Evolutionary conservation across 768 basidiomycete species (phyloP).

Genomic region (Amanita phalloides): DNA sequence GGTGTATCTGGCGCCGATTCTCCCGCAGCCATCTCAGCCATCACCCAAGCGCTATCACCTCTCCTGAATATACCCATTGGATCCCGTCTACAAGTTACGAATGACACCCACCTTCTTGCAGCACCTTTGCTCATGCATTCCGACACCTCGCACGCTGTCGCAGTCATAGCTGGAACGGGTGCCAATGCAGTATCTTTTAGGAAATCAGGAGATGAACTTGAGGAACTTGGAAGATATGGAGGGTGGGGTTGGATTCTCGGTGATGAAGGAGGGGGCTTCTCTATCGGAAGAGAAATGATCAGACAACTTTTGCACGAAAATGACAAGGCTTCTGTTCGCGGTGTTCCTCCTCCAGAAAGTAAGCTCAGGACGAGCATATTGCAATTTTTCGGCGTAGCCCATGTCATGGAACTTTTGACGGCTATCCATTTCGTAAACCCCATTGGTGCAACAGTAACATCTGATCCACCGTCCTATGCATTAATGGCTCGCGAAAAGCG

Average conservation of each 20-base stretch:
- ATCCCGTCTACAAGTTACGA: constrained; percentile 49
- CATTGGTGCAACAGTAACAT: constrained; percentile 10
- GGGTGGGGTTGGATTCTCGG: constrained; percentile 84
- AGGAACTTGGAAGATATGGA: constrained; percentile 60
- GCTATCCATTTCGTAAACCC: constrained; percentile 58
- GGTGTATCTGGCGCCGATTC: constrained; percentile 80
- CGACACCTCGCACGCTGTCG: constrained; percentile 53
- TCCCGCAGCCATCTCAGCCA: constrained; percentile 42
- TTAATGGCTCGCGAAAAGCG: constrained; percentile 53
- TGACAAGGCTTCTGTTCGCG: constrained; percentile 37
- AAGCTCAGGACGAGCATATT: constrained; percentile 38
- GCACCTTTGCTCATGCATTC: constrained; percentile 57
- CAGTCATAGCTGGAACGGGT: constrained; percentile 77
- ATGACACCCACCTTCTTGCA: constrained; percentile 81
- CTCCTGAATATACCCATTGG: constrained; percentile 51
- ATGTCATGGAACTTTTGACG: constrained; percentile 54
- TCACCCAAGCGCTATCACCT: constrained; percentile 41
- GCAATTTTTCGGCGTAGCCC: constrained; percentile 40
- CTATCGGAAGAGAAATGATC: constrained; percentile 67
- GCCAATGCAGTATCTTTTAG: constrained; percentile 63
- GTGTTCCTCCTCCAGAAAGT: constrained; percentile 18
- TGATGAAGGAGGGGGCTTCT: constrained; percentile 76
- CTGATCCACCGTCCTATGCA: constrained; percentile 18
- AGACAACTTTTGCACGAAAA: constrained; percentile 53
- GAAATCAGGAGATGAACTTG: constrained; percentile 27